Percentiles rank a stretch among this genome's conserved stretches.
These are phyloP conservation scores for Aristolochia contorta DNA, from an alignment of 164 flowering plant species.

Conservation along the genomic window DNA sequence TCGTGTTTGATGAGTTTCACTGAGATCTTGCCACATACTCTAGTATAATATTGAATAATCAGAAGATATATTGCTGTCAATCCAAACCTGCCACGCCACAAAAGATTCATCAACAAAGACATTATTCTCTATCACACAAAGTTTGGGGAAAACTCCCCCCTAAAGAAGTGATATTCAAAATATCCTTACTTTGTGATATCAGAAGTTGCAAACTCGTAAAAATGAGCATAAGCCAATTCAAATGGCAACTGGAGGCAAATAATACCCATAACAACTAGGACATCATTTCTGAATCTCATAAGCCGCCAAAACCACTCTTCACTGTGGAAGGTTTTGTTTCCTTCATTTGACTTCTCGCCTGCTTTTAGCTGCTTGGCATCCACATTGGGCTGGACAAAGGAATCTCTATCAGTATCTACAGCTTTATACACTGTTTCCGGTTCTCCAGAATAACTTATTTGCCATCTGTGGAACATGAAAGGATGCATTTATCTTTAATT, in stretches of 20 bases:
- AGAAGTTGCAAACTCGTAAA: slow-evolving; percentile 52
- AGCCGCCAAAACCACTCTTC: slow-evolving; percentile 74
- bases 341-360: slow-evolving; percentile 37
- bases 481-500: background rate
- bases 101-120: background rate
- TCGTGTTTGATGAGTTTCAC: slow-evolving; percentile 70
- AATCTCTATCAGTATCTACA: slow-evolving; percentile 30
- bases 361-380: slow-evolving; percentile 33
- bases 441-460: slow-evolving; percentile 33
- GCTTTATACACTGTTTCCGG: slow-evolving; percentile 31
- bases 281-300: slow-evolving; percentile 81
- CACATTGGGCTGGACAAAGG: slow-evolving; percentile 24
- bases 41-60: slow-evolving; percentile 59
- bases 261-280: slow-evolving; percentile 60
- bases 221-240: slow-evolving; percentile 93
- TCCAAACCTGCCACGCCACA: slow-evolving; percentile 47
- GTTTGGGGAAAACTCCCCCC: too few species aligned
- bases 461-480: slow-evolving; percentile 47
- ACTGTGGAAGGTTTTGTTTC: slow-evolving; percentile 49
- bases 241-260: slow-evolving; percentile 93
- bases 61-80: slow-evolving; percentile 67
- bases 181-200: slow-evolving; percentile 53
- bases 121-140: background rate
- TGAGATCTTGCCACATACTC: slow-evolving; percentile 63
- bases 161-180: background rate